Conservation (phyloP, 1,284 basidiomycete genomes). For the Sporisorium exsertum region DNA sequence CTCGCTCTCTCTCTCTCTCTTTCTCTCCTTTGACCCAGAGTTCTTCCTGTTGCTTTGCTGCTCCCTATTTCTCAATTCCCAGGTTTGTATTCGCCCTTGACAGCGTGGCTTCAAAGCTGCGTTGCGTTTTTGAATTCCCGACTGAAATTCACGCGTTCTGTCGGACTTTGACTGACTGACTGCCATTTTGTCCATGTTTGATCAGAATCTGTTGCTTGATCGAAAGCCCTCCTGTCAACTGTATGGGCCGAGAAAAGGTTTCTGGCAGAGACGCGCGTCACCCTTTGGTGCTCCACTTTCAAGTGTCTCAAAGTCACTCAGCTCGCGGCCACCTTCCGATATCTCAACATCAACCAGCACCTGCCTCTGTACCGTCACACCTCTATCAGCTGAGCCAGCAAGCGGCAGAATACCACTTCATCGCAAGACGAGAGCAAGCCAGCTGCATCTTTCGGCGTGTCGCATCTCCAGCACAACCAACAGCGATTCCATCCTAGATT, state of each 20-base stretch:
- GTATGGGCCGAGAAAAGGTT: constrained; percentile 28
- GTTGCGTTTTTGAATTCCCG: background rate
- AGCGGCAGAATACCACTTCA: background rate
- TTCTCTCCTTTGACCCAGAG: background rate
- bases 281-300: constrained; percentile 32
- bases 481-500: background rate
- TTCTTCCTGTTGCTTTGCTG: constrained; percentile 1
- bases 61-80: background rate
- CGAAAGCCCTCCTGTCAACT: background rate
- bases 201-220: constrained; percentile 13
- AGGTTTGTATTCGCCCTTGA: background rate
- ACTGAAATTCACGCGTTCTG: constrained; percentile 10
- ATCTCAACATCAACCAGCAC: constrained; percentile 8
- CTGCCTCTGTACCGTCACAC: background rate
- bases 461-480: background rate
- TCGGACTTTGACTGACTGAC: background rate
- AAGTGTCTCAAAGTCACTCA: background rate
- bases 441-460: background rate
- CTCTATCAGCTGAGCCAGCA: background rate
- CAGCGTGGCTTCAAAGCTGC: background rate
- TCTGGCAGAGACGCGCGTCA: constrained; percentile 36
- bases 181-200: constrained; percentile 2
- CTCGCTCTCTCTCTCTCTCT: no score
- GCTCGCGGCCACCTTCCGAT: background rate
- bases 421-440: background rate